Evolutionary conservation across 129 eudicot genomes (phyloP), one percentile per base, ranked within the genome.

Genomic region (Ambrosia artemisiifolia): DNA sequence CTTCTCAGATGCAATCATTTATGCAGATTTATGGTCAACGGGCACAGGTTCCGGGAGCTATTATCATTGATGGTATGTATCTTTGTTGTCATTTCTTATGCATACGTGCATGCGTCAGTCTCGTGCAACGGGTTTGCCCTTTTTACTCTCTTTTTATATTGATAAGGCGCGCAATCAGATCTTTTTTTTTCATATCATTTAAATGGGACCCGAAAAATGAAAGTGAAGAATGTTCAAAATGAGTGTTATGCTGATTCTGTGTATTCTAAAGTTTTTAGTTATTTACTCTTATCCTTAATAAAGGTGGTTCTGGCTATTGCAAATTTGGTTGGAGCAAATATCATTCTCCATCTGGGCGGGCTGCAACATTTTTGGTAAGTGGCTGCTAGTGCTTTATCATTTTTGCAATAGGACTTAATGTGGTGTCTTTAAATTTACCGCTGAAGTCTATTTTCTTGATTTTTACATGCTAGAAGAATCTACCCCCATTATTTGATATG

Each of bases 291-390:
- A 17, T 78, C 43, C 51, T 75, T 16, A 16, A 36, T 32, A 34
- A 55, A 95, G 99, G 99, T 77, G 99, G 99, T 70, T 95, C 99
- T 16, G 99, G 99, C 42, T 95, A 90, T 76, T 88, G 89, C 87
- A 95, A 95, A 83, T 95, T 76, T 79, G 99, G 99, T 59, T 95
- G 97, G 99, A 95, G 97, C 93, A 90, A 88, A 81, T 90, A 90
- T 69, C 72, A 71, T 17, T 70, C 85, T 69, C 99, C 99, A 72
- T 95, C 97, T 60, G 99, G 96, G 36, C 80, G 89, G 11, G 88
- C 97, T 7, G 91, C 97, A 42, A 90, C 99, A 44, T 88, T 90
- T 78, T 83, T 90, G 95, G 98, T 86, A 64, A 85, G 83, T 67
- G 73, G 55, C 54, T 69, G 34, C 11, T 67, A 55, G 28, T 24